Evolutionary conservation across 768 basidiomycete species (phyloP), one percentile per base, ranked within the genome.

Genomic region (Lactifluus pinguis): DNA sequence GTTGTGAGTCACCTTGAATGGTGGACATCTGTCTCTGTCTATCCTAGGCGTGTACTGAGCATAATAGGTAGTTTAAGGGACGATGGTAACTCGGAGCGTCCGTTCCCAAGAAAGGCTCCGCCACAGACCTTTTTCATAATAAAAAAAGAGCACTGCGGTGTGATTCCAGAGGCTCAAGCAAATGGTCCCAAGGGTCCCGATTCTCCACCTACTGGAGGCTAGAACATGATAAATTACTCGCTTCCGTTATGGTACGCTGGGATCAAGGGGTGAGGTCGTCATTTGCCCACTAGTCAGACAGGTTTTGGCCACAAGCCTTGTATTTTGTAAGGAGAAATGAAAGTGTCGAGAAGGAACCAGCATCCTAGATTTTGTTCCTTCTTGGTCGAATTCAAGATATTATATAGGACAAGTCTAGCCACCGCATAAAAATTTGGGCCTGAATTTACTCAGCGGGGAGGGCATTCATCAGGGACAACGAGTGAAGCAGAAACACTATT

Each of bases 1-100:
- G 69, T 86, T 87, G 69, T 85, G 85, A 0, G 88, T 90, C 13
- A 73, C 70, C 67, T 79, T 82, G 75, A 89, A 86, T 6, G 78
- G 76, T 0, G 84, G 84, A 66, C 89, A 82, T 4, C 72, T 73
- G 44, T 85, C 76, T 41, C 39, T 89, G 66, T 21, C 81, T 72
- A 7, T 19, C 13, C 44, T 21, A 25, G 45, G 21, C 21, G 45
- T 47, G 21, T 25, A 25, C 45, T 25, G 11, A 6, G 4, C 21
- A 47, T 21, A 14, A 47, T 25, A 21, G 45, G 21, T 25, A 47
- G 21, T 47, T 25, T 11, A 11, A 25, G 13, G 4, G 45, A 25
- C 19, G 19, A 25, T 21, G 32, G 34, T 6, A 14, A 15, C 39
- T 19, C 41, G 10, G 17, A 17, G 36, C 38, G 7, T 39, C 11